Evolutionary conservation across 768 basidiomycete species (phyloP), one percentile per base, ranked within the genome.

Genomic region (Hemileccinum impolitum): DNA sequence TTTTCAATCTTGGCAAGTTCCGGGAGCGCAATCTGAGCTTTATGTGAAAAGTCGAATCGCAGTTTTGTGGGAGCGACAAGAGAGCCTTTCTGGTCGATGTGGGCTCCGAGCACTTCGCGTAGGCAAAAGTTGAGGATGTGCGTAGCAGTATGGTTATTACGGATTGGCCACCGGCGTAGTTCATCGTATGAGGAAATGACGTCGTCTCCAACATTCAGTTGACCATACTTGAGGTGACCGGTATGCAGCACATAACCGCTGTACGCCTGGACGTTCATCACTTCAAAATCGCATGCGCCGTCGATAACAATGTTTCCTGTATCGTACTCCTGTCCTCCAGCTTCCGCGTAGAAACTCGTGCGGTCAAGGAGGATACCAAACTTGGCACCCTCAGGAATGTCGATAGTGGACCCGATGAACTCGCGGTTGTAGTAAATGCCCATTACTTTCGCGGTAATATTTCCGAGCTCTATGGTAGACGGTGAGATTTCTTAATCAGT

Each of bases 41-140:
- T 97, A 73, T 99, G 96, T 15, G 92, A 94, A 70, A 98, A 99
- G 69, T 99, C 96, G 71, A 99, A 99, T 15, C 96, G 91, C 21
- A 99, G 81, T 69, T 96, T 97, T 19, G 85, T 82, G 0, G 94
- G 92, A 1, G 96, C 94, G 54, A 99, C 96, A 39, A 99, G 82
- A 4, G 96, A 98, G 28, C 96, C 96, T 65, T 90, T 96, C 67
- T 99, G 96, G 68, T 98, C 96, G 51, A 98, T 87, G 62, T 98
- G 96, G 65, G 97, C 94, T 21, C 96, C 96, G 11, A 98, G 83
- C 11, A 92, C 81, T 63, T 98, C 96, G 31, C 96, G 88, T 3
- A 99, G 80, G 45, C 75, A 81, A 62, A 78, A 99, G 74, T 99
- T 99, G 59, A 99, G 87, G 59, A 99, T 96, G 66, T 99, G 96